Evolutionary conservation across 1,284 basidiomycete genomes (phyloP).

Genomic region (Moniliophthora roreri): DNA sequence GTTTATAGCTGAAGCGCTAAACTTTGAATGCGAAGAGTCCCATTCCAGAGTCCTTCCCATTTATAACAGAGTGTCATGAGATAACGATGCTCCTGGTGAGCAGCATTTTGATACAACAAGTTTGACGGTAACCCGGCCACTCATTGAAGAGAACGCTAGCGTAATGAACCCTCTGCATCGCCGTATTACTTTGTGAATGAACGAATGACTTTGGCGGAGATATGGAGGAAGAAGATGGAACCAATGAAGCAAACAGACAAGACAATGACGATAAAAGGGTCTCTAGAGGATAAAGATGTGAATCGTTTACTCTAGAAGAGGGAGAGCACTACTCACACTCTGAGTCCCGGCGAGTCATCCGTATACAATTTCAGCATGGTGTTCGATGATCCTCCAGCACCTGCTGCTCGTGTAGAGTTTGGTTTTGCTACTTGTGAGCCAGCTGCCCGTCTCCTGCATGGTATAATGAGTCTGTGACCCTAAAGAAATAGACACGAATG

Average conservation of each 20-base stretch:
- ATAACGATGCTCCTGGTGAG: conserved; percentile 3
- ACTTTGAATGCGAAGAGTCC: not conserved
- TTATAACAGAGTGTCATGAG: conserved; percentile 12
- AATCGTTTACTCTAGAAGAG: conserved; percentile 3
- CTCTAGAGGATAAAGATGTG: conserved; percentile 48
- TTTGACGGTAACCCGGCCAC: conserved; percentile 4
- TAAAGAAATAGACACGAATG: not conserved
- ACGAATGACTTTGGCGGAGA: conserved; percentile 93
- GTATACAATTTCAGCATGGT: conserved; percentile 99
- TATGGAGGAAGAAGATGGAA: conserved; percentile 98
- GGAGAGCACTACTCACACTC: conserved; percentile 74
- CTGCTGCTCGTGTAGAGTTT: conserved; percentile 89
- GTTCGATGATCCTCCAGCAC: conserved; percentile 93
- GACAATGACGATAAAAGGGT: conserved; percentile 97
- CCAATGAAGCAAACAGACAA: conserved; percentile 97
- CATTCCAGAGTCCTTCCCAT: conserved; percentile 1
- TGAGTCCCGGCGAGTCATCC: conserved; percentile 93
- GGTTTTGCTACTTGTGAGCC: conserved; percentile 73
- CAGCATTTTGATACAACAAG: conserved; percentile 22
- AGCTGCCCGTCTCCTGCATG: conserved; percentile 79
- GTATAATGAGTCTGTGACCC: conserved; percentile 1
- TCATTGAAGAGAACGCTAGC: not conserved
- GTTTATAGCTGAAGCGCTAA: too few species aligned
- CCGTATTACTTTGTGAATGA: conserved; percentile 77
- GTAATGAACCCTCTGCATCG: not conserved